phyloP scores from a whole-genome alignment of 2,329 filamentous ascomycete species.

The Colletotrichum godetiae region DNA sequence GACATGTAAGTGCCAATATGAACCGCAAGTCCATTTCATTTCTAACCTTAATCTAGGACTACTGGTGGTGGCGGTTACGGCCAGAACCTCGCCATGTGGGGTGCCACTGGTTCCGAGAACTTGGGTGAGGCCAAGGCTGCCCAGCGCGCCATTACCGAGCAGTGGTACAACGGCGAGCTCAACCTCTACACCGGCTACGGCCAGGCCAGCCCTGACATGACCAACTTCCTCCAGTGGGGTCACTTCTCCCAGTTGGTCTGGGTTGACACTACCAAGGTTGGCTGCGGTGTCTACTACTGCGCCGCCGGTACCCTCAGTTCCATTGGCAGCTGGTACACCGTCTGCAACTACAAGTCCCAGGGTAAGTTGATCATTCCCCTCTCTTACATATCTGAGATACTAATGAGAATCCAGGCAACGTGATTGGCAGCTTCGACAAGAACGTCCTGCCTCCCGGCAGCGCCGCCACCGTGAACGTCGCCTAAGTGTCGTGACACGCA shows the following conservation, averaged over 20 bases:
- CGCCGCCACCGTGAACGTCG: slow-evolving; percentile 42
- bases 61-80: slow-evolving; percentile 77
- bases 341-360: slow-evolving; percentile 86
- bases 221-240: slow-evolving; percentile 74
- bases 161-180: slow-evolving; percentile 91
- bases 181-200: slow-evolving; percentile 68
- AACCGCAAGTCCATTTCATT: slow-evolving; percentile 39
- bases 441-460: slow-evolving; percentile 61
- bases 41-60: slow-evolving; percentile 49
- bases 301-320: slow-evolving; percentile 57
- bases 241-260: slow-evolving; percentile 59
- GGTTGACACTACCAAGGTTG: slow-evolving; percentile 50
- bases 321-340: slow-evolving; percentile 77
- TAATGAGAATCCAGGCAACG: slow-evolving; percentile 57
- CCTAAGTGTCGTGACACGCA: slow-evolving; percentile 24
- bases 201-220: slow-evolving; percentile 66
- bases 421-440: slow-evolving; percentile 58
- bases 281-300: slow-evolving; percentile 78
- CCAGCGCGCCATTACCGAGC: slow-evolving; percentile 77
- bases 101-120: slow-evolving; percentile 48
- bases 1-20: slow-evolving; percentile 71
- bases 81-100: slow-evolving; percentile 87
- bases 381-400: neutral
- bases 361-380: slow-evolving; percentile 65
- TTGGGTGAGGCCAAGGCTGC: slow-evolving; percentile 67